Evolutionary conservation across 2,329 filamentous ascomycete genomes (phyloP).

Genomic region (Seiridium unicorne): DNA sequence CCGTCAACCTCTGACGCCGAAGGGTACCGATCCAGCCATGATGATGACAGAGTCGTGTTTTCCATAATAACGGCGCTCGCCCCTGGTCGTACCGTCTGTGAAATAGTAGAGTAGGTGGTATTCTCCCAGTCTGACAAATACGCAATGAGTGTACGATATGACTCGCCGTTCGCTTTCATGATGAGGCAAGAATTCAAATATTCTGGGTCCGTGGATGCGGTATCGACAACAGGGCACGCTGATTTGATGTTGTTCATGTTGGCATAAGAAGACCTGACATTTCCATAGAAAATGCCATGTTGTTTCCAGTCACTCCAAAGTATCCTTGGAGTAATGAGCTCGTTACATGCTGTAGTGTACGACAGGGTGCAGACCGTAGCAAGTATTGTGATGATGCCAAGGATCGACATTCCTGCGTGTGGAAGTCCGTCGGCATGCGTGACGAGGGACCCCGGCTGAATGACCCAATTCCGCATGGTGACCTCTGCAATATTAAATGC

Average conservation of each 20-base stretch:
- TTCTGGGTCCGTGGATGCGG: not conserved
- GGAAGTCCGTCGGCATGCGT: not conserved
- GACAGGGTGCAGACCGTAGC: not conserved
- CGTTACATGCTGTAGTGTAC: not conserved
- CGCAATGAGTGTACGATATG: not conserved
- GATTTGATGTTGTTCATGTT: not conserved
- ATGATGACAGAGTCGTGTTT: not conserved
- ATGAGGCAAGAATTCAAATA: not conserved
- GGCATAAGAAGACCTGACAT: not conserved
- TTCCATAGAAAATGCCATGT: not conserved
- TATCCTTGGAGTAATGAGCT: not conserved
- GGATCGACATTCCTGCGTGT: not conserved
- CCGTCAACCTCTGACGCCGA: not conserved
- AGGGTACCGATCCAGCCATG: not conserved
- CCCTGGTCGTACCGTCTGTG: not conserved
- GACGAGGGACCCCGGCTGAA: not conserved
- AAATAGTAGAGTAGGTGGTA: not conserved
- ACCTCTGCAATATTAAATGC: not conserved
- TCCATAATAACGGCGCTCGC: not conserved
- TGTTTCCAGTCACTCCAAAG: not conserved
- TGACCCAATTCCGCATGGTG: slow-evolving; percentile 1
- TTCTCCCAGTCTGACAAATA: not conserved
- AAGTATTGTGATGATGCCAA: not conserved
- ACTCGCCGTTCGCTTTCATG: not conserved
- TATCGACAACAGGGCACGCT: not conserved